phyloP scores from a whole-genome alignment of 2,329 filamentous ascomycete species.

The Pseudogymnoascus sp. region DNA sequence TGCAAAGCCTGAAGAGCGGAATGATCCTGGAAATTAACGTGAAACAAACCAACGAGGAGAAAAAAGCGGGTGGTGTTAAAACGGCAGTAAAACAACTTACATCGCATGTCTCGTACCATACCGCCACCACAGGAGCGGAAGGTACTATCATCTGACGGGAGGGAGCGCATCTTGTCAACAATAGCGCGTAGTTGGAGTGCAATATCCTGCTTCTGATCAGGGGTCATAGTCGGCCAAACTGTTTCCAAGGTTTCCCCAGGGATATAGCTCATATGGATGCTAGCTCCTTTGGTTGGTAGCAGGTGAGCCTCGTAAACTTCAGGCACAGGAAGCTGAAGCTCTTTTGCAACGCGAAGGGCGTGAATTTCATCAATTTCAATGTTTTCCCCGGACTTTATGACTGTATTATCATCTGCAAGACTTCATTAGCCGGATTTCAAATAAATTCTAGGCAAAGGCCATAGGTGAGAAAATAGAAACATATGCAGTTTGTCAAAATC shows the following conservation, averaged over 20 bases:
- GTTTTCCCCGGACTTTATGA: not conserved
- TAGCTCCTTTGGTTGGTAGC: not conserved
- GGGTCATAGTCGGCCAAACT: not conserved
- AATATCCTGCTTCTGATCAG: not conserved
- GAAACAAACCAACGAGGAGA: not conserved
- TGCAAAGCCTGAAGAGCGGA: not conserved
- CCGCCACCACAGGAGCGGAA: not conserved
- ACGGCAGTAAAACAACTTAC: not conserved
- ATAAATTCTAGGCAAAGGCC: not conserved
- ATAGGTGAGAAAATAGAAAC: not conserved
- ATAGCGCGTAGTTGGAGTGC: not conserved
- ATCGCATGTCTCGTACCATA: not conserved
- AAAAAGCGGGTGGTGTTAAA: not conserved
- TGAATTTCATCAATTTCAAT: not conserved
- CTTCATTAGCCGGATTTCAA: not conserved
- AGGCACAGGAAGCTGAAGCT: not conserved
- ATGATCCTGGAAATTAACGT: not conserved
- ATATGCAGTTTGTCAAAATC: not conserved
- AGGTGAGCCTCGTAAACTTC: not conserved
- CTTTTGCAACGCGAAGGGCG: not conserved
- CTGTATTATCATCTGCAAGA: not conserved
- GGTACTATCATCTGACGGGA: not conserved
- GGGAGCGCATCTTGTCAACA: not conserved
- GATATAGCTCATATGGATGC: not conserved
- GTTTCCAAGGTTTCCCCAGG: not conserved